These are phyloP conservation scores for Cicer bijugum DNA, from an alignment of 306 rosid species.

Conservation along the genomic window DNA sequence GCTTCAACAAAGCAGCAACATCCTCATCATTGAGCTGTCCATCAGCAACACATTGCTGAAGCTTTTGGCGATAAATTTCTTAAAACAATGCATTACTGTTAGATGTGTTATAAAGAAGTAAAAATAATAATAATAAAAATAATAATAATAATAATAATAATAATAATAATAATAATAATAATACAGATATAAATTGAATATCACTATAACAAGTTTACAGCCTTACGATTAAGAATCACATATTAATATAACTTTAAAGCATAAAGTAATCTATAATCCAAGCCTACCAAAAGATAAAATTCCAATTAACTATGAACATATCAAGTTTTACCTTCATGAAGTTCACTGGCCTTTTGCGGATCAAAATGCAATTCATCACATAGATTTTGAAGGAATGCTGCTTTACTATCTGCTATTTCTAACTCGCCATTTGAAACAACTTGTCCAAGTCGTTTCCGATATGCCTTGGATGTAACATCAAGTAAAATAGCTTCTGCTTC, in stretches of 20 bases:
- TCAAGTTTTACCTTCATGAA: constrained; percentile 78
- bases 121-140: background rate
- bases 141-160: constrained; percentile 1
- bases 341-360: constrained; percentile 85
- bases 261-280: constrained; percentile 4
- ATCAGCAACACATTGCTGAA: constrained; percentile 88
- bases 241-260: constrained; percentile 15
- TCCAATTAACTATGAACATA: constrained; percentile 9
- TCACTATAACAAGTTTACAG: background rate
- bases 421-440: constrained; percentile 71
- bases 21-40: constrained; percentile 83
- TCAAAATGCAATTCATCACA: constrained; percentile 87
- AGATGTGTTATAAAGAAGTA: constrained; percentile 42
- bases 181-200: constrained; percentile 23
- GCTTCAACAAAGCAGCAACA: constrained; percentile 83
- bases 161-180: constrained; percentile 22
- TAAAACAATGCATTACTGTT: constrained; percentile 36
- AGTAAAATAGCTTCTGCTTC: constrained; percentile 81
- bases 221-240: constrained; percentile 24
- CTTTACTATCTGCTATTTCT: constrained; percentile 94
- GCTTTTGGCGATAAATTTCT: constrained; percentile 98
- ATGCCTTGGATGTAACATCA: constrained; percentile 77
- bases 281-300: constrained; percentile 27
- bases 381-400: constrained; percentile 88
- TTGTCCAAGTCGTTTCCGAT: constrained; percentile 80